phyloP scores from a whole-genome alignment of 1,284 basidiomycete genomes.

The Phaffia rhodozyma region DNA sequence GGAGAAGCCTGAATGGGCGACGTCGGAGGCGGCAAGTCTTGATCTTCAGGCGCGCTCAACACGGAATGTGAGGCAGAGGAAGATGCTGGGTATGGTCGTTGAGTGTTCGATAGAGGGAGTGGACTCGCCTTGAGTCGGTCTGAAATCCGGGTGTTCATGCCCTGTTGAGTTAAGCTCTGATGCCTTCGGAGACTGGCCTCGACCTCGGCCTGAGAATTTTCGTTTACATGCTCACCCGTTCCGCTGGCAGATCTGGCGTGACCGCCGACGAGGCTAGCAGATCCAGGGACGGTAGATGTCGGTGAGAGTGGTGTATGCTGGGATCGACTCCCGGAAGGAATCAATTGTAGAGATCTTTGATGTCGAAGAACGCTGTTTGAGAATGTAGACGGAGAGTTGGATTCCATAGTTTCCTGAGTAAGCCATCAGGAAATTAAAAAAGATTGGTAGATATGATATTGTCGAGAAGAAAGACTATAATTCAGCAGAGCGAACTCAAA shows the following conservation, averaged over 20 bases:
- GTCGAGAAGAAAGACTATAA: no score
- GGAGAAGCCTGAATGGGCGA: constrained; percentile 4
- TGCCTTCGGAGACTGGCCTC: neutral
- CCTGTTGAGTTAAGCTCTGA: constrained; percentile 4
- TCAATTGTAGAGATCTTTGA: neutral
- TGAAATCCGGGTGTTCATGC: constrained; percentile 9
- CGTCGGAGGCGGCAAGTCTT: constrained; percentile 15
- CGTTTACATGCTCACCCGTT: neutral
- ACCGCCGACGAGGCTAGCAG: neutral
- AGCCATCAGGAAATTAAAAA: neutral
- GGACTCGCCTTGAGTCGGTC: constrained; percentile 5
- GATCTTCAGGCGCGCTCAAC: neutral
- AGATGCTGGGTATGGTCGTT: neutral
- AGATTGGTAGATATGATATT: neutral
- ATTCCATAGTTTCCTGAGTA: neutral
- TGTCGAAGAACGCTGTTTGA: neutral
- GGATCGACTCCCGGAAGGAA: neutral
- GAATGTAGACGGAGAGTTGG: neutral
- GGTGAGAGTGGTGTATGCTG: neutral
- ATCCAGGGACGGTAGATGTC: no score
- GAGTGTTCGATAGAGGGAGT: neutral
- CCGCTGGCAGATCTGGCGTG: neutral
- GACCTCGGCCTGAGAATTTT: neutral
- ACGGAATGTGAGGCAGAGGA: neutral
- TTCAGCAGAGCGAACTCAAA: no score